A percentile compares a stretch with the other conserved stretches of the same genome.
Conservation (phyloP, 208 protist genomes). For the Zelonia costaricensis region DNA sequence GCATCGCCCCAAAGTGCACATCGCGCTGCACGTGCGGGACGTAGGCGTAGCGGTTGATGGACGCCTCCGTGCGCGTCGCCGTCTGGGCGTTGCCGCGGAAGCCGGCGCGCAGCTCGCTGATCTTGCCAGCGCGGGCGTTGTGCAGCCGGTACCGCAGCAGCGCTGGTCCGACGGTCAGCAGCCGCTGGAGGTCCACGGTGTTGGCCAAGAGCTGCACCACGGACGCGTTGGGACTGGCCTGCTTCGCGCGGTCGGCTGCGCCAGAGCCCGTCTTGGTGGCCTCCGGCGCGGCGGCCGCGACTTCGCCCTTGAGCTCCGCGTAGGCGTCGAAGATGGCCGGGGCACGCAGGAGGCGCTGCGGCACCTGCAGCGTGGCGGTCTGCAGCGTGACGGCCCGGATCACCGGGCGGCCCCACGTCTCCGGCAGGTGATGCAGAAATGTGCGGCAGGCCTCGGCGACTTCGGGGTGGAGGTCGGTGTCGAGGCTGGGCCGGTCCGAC, state of each 20-base stretch:
- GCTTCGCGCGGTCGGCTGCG: neutral
- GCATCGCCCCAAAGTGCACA: conserved; percentile 49
- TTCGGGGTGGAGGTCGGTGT: conserved; percentile 18
- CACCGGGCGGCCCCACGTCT: conserved; percentile 31
- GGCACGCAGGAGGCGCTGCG: conserved; percentile 41
- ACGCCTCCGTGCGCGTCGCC: conserved; percentile 21
- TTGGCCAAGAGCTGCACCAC: neutral
- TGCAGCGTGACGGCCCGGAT: conserved; percentile 66
- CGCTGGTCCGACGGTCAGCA: conserved; percentile 36
- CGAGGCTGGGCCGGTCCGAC: neutral
- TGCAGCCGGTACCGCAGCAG: conserved; percentile 46
- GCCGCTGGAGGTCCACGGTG: conserved; percentile 34
- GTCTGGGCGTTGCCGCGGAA: conserved; percentile 25
- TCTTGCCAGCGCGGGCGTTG: conserved; percentile 30
- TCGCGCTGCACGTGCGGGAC: conserved; percentile 36
- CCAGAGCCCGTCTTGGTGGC: neutral
- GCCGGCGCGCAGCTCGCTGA: conserved; percentile 30
- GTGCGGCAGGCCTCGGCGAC: conserved; percentile 25
- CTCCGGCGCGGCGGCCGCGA: conserved; percentile 9
- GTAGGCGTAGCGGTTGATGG: conserved; percentile 39
- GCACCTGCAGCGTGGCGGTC: conserved; percentile 47
- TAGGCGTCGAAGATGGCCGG: conserved; percentile 43
- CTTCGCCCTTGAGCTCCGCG: conserved; percentile 60
- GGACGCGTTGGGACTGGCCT: neutral
- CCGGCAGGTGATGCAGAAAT: conserved; percentile 47